These are phyloP conservation scores for Ajuga reptans DNA, from an alignment of 305 asterid species.

Conservation along the genomic window DNA sequence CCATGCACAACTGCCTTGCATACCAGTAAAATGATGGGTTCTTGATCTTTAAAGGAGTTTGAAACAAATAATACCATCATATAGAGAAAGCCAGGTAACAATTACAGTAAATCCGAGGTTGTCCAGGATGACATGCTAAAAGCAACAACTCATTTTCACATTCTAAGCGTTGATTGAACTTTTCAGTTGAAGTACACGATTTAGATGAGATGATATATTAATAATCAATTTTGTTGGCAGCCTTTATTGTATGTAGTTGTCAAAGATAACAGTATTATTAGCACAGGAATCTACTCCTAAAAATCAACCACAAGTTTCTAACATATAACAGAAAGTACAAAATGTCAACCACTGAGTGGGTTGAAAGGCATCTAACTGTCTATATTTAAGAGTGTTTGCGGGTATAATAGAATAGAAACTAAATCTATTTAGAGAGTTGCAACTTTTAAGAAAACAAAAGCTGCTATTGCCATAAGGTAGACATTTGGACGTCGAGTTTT, in stretches of 20 bases:
- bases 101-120: background rate
- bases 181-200: background rate
- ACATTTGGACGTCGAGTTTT: background rate
- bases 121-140: background rate
- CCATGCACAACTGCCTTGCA: background rate
- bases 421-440: background rate
- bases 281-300: background rate
- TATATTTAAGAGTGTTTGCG: background rate
- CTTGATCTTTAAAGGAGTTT: background rate
- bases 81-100: background rate
- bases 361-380: background rate
- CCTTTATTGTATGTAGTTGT: background rate
- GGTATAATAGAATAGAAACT: background rate
- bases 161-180: background rate
- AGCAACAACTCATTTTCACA: background rate
- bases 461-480: background rate
- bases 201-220: background rate
- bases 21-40: background rate
- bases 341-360: background rate
- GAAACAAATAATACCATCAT: background rate
- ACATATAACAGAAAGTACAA: background rate
- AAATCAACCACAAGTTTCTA: background rate
- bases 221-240: background rate
- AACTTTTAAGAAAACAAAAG: background rate
- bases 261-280: background rate